Conservation (phyloP, 192 early-diverging fungal genomes). For the Rhizoclosmatium sp. region DNA sequence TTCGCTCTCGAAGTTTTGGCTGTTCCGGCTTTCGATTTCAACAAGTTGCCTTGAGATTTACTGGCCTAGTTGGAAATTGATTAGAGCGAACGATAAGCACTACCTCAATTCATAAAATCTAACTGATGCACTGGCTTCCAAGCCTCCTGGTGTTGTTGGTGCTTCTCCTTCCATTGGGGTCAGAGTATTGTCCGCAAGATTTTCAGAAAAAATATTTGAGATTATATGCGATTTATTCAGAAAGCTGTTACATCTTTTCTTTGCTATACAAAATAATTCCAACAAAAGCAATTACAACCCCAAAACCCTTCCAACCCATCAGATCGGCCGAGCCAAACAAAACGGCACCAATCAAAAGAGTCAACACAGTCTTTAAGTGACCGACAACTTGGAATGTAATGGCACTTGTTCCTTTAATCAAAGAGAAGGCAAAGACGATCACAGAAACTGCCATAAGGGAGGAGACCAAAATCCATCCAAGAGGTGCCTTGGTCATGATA, state of each 20-base stretch:
- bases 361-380: slow-evolving; percentile 37
- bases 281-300: slow-evolving; percentile 31
- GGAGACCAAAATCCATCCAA: slow-evolving; percentile 29
- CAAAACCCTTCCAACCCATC: slow-evolving; percentile 28
- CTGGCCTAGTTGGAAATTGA: not conserved
- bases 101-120: not conserved
- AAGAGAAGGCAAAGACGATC: slow-evolving; percentile 24
- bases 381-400: slow-evolving; percentile 40
- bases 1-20: not conserved
- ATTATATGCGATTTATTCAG: not conserved
- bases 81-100: not conserved
- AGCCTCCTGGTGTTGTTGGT: not conserved
- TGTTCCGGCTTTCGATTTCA: not conserved
- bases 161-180: slow-evolving; percentile 15
- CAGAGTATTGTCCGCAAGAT: not conserved
- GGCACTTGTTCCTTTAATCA: slow-evolving; percentile 36
- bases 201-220: not conserved
- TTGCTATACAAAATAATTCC: slow-evolving; percentile 32
- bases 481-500: slow-evolving; percentile 10
- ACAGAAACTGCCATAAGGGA: slow-evolving; percentile 20
- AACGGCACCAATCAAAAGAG: slow-evolving; percentile 27
- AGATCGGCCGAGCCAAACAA: slow-evolving; percentile 29
- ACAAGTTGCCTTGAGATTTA: not conserved
- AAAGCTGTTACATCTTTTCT: slow-evolving; percentile 23
- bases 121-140: not conserved